A percentile compares a stretch with the other conserved stretches of the same genome.
These are phyloP conservation scores for Angophora floribunda DNA, from an alignment of 345 rosid genomes.

Conservation along the genomic window DNA sequence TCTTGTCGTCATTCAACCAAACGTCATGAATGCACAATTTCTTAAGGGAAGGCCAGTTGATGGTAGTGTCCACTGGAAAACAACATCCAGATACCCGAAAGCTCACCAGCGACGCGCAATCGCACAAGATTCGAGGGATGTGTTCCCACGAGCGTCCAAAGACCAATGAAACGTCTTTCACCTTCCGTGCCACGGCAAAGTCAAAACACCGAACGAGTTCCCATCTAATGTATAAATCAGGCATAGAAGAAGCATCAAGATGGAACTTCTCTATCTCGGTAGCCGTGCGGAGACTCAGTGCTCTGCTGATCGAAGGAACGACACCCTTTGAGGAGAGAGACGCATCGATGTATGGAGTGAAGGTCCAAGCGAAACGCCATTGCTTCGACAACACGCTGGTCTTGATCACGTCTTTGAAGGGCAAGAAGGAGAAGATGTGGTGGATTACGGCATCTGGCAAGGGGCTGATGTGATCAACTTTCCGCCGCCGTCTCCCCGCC, in stretches of 20 bases:
- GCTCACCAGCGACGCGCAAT: background rate
- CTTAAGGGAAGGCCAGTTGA: background rate
- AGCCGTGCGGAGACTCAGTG: background rate
- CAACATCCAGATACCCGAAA: background rate
- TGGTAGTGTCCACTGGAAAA: background rate
- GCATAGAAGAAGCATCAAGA: background rate
- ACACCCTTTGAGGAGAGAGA: background rate
- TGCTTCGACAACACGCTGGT: background rate
- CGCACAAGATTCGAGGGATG: background rate
- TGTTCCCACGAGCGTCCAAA: background rate
- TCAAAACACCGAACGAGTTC: background rate
- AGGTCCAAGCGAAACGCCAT: background rate
- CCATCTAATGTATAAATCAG: too few relatives aligned
- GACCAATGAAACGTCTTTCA: background rate
- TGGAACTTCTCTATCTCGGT: background rate
- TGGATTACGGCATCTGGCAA: background rate
- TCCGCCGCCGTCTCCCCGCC: background rate
- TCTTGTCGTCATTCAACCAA: background rate
- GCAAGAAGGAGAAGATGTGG: background rate
- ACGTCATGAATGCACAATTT: background rate
- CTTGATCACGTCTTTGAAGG: background rate
- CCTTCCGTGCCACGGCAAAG: fast-evolving
- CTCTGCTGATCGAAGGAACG: background rate
- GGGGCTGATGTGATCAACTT: background rate
- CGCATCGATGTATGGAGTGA: background rate